phyloP scores from a whole-genome alignment of 768 basidiomycete genomes.

The Ramaria sp. region DNA sequence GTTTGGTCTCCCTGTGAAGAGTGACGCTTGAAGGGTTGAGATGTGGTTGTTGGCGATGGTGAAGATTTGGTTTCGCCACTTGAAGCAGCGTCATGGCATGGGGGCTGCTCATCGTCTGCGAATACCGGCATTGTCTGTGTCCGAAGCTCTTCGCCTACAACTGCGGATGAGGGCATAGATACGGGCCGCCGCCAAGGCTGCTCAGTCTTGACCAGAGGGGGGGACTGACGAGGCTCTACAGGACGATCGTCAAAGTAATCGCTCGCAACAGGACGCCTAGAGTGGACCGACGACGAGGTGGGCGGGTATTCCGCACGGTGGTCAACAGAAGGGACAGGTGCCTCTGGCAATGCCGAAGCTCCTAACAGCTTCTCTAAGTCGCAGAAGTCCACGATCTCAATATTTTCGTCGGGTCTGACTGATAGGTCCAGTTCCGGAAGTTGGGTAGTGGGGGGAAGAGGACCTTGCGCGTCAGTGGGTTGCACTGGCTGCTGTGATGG shows the following conservation, averaged over 20 bases:
- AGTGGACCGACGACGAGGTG: conserved; percentile 16
- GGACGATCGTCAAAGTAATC: conserved; percentile 60
- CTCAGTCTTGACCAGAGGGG: conserved; percentile 22
- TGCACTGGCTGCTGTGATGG: background rate
- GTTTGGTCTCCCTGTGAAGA: conserved; percentile 1
- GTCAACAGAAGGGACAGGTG: conserved; percentile 9
- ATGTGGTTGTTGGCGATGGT: background rate
- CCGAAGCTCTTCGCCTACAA: background rate
- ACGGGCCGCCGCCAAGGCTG: conserved; percentile 33
- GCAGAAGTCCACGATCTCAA: conserved; percentile 74
- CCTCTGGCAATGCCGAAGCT: conserved; percentile 18
- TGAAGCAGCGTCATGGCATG: conserved; percentile 1
- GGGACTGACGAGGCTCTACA: background rate
- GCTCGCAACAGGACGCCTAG: conserved; percentile 38
- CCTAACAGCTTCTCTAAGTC: conserved; percentile 66
- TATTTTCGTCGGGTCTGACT: conserved; percentile 41
- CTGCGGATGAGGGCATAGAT: background rate
- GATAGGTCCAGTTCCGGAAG: conserved; percentile 30
- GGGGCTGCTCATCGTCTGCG: background rate
- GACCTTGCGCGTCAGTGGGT: conserved; percentile 21
- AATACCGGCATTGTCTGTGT: conserved; percentile 7
- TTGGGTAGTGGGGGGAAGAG: conserved; percentile 22
- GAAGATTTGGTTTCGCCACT: background rate
- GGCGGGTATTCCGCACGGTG: conserved; percentile 23
- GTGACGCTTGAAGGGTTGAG: background rate